phyloP scores from a whole-genome alignment of 257 asterid genomes.

The Ilex asprella region DNA sequence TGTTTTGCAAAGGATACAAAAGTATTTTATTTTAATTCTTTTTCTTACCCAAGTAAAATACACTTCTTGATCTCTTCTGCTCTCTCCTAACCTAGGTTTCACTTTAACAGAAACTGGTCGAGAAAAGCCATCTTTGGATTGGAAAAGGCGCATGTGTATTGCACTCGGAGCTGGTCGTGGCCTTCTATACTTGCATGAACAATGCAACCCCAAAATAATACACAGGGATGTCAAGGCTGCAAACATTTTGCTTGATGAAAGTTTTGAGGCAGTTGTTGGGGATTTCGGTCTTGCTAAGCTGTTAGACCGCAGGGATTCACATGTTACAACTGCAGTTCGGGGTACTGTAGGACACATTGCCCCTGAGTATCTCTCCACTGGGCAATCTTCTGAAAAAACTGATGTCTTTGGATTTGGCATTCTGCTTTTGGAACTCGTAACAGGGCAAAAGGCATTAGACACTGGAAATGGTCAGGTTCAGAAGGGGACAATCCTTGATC shows the following conservation, averaged over 20 bases:
- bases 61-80: background rate
- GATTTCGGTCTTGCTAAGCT: conserved; percentile 97
- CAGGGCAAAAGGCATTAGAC: conserved; percentile 74
- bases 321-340: conserved; percentile 93
- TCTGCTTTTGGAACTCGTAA: conserved; percentile 73
- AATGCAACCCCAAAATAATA: conserved; percentile 82
- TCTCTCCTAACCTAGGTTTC: conserved; percentile 2
- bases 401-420: conserved; percentile 94
- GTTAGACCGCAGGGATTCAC: conserved; percentile 76
- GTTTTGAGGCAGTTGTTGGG: conserved; percentile 89
- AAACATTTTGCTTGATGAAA: conserved; percentile 79
- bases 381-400: conserved; percentile 90
- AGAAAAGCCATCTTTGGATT: conserved; percentile 72
- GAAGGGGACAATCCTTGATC: conserved; percentile 85
- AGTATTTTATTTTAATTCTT: too few species aligned
- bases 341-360: conserved; percentile 94
- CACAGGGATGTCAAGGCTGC: conserved; percentile 97
- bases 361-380: conserved; percentile 91
- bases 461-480: conserved; percentile 56
- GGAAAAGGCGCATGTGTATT: conserved; percentile 69
- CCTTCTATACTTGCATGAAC: conserved; percentile 78
- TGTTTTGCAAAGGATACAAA: too few species aligned
- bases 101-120: conserved; percentile 43
- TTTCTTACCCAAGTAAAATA: too few species aligned
- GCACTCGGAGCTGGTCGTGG: conserved; percentile 97